These are phyloP conservation scores for Puya raimondii DNA, from an alignment of 176 grass and related monocot species.

Conservation along the genomic window DNA sequence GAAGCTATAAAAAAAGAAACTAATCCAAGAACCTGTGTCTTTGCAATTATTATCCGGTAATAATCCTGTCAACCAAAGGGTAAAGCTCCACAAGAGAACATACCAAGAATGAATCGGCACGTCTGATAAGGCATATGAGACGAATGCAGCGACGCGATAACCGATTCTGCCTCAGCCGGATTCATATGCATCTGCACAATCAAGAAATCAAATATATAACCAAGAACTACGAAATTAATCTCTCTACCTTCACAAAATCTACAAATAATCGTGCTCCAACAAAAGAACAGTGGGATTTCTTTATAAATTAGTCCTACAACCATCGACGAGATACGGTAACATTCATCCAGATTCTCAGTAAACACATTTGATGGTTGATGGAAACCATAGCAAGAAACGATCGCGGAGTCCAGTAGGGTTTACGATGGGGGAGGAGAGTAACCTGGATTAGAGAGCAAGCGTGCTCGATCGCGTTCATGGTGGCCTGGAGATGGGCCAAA, in stretches of 20 bases:
- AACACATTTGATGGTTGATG: background rate
- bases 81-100: conserved; percentile 14
- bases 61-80: background rate
- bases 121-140: conserved; percentile 86
- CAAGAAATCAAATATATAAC: background rate
- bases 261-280: background rate
- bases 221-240: background rate
- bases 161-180: conserved; percentile 77
- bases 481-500: conserved; percentile 65
- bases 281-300: background rate
- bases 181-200: conserved; percentile 78
- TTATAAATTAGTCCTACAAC: conserved; percentile 3
- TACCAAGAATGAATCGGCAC: conserved; percentile 96
- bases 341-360: background rate
- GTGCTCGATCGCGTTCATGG: conserved; percentile 74
- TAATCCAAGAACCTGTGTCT: background rate
- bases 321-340: background rate
- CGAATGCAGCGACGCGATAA: conserved; percentile 56
- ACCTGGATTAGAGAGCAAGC: conserved; percentile 90
- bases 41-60: background rate
- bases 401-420: background rate
- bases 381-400: background rate
- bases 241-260: background rate
- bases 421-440: background rate
- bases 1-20: background rate